Evolutionary conservation across 2,329 filamentous ascomycete genomes (phyloP), one percentile per base, ranked within the genome.

Genomic region (Ceratocystis destructans): DNA sequence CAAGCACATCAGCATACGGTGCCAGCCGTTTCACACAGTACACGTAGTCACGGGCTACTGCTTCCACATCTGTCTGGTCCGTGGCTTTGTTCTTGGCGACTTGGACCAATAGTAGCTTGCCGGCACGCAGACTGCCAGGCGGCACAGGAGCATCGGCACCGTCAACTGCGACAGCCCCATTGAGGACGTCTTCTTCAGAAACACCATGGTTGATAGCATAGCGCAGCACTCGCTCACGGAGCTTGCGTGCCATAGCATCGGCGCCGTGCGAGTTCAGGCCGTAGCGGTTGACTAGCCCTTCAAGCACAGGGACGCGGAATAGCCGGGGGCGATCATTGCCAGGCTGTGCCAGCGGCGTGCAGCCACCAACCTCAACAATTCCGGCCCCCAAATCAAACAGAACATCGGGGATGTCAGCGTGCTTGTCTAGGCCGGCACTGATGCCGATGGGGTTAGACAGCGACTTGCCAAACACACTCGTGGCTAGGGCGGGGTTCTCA

Each of bases 61-160:
- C 92, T 53, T 87, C 83, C 68, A 96, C 87, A 73, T 97, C 90
- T 61, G 81, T 80, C 73, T 95, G 92, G 22, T 90, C 85, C 0
- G 94, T 99, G 61, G 84, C 81, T 79, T 96, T 97, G 78, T 97
- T 97, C 84, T 99, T 99, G 64, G 93, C 92, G 53, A 97, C 85
- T 77, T 99, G 94, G 20, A 99, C 91, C 17, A 90, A 87, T 69
- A 99, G 80, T 67, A 96, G 78, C 68, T 87, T 85, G 15, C 92
- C 93, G 0, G 85, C 79, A 15, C 79, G 77, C 71, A 99, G 78
- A 75, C 88, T 90, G n/a, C 94, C 90, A 0, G 91, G 87, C 0
- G 90, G 90, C 0, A 96, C 90, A 46, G 77, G 83, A 72, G 86
- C 88, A 66, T 86, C 83, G 28, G 55, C 55, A n/a, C 55, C 55